Evolutionary conservation across 495 filamentous ascomycete genomes (phyloP), one percentile per base, ranked within the genome.

Genomic region (Penicillium nucicola): DNA sequence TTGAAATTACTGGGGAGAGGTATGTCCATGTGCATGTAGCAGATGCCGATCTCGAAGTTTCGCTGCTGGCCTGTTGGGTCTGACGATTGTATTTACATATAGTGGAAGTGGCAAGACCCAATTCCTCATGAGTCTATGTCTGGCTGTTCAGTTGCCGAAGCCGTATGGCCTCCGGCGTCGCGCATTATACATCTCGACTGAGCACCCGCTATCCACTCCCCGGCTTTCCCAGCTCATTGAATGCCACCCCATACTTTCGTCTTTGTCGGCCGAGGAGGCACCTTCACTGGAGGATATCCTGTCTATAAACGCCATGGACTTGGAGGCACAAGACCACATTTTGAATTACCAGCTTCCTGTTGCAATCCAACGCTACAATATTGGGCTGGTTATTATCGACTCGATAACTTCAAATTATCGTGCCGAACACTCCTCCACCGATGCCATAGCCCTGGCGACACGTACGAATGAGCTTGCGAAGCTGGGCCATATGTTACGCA

Each of bases 51-150:
- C 18, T 5, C 42, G 31, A 52, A 31, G n/a, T n/a, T n/a, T n/a
- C 39, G 38, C 15, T 20, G 46, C 7, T 33, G 4, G 28, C 25
- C 31, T 18, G 18, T 13, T 18, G 13, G 35, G 11, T 49, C 46
- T 70, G 56, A 70, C 68, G 15, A n/a, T 34, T 19, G 2, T 20
- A n/a, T 34, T 6, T 28, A 28, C 25, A 9, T 45, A 1, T 58
- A 86, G 90, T 68, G 93, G 91, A 60, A 86, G 88, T 56, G 93
- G 93, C 61, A 98, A 98, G 76, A 97, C 95, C 13, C 95, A 98
- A 67, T 84, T 97, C 69, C 88, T 97, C 17, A 86, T 97, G 18
- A 85, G 83, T 31, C 81, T 98, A 20, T 84, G 92, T 32, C 81
- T 96, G 25, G 78, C 90, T 12, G 80, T 80, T 10, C 93, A 97